phyloP scores from a whole-genome alignment of 2,329 filamentous ascomycete genomes.

The Fusarium virguliforme region DNA sequence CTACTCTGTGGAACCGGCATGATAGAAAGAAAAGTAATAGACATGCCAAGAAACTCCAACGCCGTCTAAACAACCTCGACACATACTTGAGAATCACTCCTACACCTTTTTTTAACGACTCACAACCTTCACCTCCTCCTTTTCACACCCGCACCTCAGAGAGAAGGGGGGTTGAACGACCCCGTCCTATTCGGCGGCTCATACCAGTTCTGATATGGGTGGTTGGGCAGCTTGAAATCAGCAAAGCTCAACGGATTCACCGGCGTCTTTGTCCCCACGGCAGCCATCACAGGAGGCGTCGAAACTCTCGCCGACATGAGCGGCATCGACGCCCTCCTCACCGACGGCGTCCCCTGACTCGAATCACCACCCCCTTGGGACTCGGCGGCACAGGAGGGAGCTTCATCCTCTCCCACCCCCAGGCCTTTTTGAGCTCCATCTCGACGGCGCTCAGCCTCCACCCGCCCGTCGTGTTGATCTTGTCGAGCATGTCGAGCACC shows the following conservation, averaged over 20 bases:
- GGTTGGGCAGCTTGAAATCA: slow-evolving; percentile 83
- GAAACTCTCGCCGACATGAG: slow-evolving; percentile 37
- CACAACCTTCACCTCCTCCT: neutral
- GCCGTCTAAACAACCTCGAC: slow-evolving; percentile 30
- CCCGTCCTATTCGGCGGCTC: slow-evolving; percentile 74
- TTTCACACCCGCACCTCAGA: slow-evolving; percentile 6
- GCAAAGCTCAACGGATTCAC: slow-evolving; percentile 82
- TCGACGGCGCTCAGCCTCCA: slow-evolving; percentile 84
- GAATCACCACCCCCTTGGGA: slow-evolving; percentile 24
- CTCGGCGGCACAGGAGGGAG: slow-evolving; percentile 31
- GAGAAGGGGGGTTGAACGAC: slow-evolving; percentile 38
- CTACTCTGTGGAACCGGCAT: slow-evolving; percentile 18
- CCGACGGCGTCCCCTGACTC: slow-evolving; percentile 22
- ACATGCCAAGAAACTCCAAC: slow-evolving; percentile 25
- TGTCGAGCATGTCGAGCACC: slow-evolving; percentile 82
- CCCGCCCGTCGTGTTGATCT: slow-evolving; percentile 82
- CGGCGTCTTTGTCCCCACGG: slow-evolving; percentile 57
- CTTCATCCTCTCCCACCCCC: slow-evolving; percentile 74
- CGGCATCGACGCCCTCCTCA: slow-evolving; percentile 30
- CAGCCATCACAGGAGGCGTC: slow-evolving; percentile 50
- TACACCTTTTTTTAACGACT: neutral
- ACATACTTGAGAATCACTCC: neutral
- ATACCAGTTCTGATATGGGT: slow-evolving; percentile 87
- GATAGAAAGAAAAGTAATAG: slow-evolving; percentile 42
- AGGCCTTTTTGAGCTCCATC: slow-evolving; percentile 80